A percentile compares a stretch with the other conserved stretches of the same genome.
Evolutionary conservation across 2,329 filamentous ascomycete species (phyloP).

Genomic region (Fusarium equiseti): DNA sequence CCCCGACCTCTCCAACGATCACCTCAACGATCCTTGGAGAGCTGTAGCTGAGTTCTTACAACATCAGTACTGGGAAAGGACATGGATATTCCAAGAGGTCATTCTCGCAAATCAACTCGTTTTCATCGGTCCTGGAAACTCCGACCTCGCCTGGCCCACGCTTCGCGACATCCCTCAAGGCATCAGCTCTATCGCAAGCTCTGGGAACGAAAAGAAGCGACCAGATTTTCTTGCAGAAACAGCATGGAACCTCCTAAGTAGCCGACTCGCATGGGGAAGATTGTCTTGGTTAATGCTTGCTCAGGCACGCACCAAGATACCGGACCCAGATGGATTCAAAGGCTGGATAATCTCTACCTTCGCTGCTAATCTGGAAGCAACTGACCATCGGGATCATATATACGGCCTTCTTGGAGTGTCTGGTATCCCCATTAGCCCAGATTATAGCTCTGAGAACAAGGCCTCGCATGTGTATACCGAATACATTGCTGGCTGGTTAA

Average conservation of each 20-base stretch:
- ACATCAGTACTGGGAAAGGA: conserved; percentile 12
- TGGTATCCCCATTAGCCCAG: conserved; percentile 4
- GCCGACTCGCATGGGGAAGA: not conserved
- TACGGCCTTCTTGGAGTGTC: conserved; percentile 22
- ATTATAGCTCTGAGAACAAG: conserved; percentile 8
- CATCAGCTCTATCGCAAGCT: not conserved
- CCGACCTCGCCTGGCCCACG: not conserved
- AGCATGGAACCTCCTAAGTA: conserved; percentile 1
- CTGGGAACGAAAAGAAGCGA: not conserved
- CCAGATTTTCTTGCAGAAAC: not conserved
- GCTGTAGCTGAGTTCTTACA: conserved; percentile 2
- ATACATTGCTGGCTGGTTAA: conserved; percentile 8
- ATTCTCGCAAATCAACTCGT: conserved; percentile 1
- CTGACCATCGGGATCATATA: conserved; percentile 6
- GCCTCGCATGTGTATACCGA: conserved; percentile 11
- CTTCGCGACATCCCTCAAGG: not conserved
- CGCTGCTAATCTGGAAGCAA: conserved; percentile 10
- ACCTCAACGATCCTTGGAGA: conserved; percentile 4
- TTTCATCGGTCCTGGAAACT: conserved; percentile 3
- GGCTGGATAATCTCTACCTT: conserved; percentile 18
- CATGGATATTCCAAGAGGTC: conserved; percentile 17
- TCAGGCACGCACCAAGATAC: conserved; percentile 15
- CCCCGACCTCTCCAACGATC: not conserved
- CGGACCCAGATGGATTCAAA: conserved; percentile 18
- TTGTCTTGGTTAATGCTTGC: conserved; percentile 1